Conservation (phyloP, 1,284 basidiomycete genomes). For the Calocybe gambosa region DNA sequence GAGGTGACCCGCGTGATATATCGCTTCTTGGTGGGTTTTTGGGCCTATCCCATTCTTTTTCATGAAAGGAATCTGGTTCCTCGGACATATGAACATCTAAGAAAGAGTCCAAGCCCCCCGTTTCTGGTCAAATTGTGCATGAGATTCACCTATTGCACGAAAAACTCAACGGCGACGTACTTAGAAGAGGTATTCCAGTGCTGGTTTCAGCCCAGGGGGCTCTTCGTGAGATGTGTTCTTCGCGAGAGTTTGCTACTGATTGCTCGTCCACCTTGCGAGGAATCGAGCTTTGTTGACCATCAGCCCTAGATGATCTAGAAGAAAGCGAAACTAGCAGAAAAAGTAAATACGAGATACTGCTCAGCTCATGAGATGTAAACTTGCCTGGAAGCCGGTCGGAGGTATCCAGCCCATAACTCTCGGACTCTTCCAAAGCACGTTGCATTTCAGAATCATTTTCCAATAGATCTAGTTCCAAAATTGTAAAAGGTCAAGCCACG, state of each 20-base stretch:
- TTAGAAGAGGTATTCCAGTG: constrained; percentile 4
- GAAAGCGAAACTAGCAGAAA: constrained; percentile 19
- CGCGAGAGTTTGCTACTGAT: background rate
- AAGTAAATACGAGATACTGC: constrained; percentile 1
- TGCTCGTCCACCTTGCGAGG: background rate
- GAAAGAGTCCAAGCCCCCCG: background rate
- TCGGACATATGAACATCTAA: constrained; percentile 7
- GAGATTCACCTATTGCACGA: too few species aligned
- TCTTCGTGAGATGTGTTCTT: background rate
- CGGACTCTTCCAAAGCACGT: constrained; percentile 50
- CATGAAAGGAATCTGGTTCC: constrained; percentile 20
- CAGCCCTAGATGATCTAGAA: background rate
- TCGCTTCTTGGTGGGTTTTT: constrained; percentile 22
- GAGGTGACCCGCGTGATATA: constrained; percentile 24
- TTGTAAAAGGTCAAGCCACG: background rate
- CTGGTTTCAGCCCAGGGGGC: background rate
- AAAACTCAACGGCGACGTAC: background rate
- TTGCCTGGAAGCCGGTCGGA: constrained; percentile 18
- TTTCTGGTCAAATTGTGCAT: too few species aligned
- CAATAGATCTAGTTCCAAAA: constrained; percentile 46
- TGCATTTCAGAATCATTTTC: constrained; percentile 73
- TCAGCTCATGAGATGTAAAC: background rate
- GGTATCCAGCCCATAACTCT: constrained; percentile 40
- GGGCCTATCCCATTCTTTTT: constrained; percentile 30
- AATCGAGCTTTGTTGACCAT: background rate